Evolutionary conservation across 768 basidiomycete species (phyloP).

Genomic region (Hericium alpestre): DNA sequence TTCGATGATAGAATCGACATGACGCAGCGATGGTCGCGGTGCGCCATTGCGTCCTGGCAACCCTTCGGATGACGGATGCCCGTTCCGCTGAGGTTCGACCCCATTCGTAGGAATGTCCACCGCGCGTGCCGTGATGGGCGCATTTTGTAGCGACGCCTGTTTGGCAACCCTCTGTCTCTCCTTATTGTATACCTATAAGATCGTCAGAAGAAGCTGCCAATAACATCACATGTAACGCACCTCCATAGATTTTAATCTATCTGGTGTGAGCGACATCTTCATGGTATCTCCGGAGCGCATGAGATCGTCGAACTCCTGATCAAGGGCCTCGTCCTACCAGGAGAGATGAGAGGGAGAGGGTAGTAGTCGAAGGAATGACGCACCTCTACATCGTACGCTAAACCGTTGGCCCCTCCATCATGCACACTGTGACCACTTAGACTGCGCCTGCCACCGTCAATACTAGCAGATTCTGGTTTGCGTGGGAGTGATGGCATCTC

Average conservation of each 20-base stretch:
- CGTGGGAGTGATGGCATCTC: constrained; percentile 19
- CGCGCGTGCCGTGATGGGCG: neutral
- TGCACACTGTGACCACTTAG: neutral
- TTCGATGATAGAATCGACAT: constrained; percentile 49
- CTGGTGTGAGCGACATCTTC: constrained; percentile 93
- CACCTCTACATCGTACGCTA: neutral
- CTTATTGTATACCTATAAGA: neutral
- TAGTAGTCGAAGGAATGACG: neutral
- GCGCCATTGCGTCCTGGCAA: neutral
- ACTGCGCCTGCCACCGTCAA: constrained; percentile 6
- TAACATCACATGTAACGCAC: constrained; percentile 33
- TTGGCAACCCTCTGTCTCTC: neutral
- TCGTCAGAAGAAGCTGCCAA: constrained; percentile 6
- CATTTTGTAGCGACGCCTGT: neutral
- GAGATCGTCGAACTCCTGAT: constrained; percentile 84
- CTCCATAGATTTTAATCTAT: constrained; percentile 88
- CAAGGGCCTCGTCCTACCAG: constrained; percentile 3
- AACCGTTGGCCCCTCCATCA: constrained; percentile 2
- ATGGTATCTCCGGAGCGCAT: constrained; percentile 85
- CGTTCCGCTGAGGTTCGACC: too few relatives aligned
- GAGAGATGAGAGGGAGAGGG: neutral
- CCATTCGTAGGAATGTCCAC: too few relatives aligned
- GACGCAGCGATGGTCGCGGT: constrained; percentile 36
- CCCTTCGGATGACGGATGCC: too few relatives aligned
- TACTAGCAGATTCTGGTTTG: constrained; percentile 22